Evolutionary conservation across 352 stramenopile genomes (phyloP), one percentile per base, ranked within the genome.

Genomic region (Phytophthora multivora): DNA sequence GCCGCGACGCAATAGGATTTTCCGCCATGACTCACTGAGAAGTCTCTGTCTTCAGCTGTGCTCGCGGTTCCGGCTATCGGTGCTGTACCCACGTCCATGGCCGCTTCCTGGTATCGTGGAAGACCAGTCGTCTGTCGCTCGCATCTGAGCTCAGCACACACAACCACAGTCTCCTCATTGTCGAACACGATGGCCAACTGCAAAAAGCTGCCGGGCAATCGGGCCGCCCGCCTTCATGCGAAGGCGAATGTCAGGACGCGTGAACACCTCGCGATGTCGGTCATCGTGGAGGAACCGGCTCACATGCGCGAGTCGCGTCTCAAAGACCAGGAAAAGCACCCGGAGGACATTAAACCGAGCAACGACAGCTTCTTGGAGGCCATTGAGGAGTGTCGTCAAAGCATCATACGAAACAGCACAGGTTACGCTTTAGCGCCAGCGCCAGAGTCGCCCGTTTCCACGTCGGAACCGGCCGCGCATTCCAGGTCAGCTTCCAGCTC

Each of bases 141-240:
- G 46, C 38, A 46, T 54, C 40, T 25, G 35, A 41, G 15, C 59
- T 61, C 42, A 54, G 48, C 38, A 28, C 39, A 15, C 5, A 23
- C 21, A 28, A n/a, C 18, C 18, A 21, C 23, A 39, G 19, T 9
- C 12, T 30, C 16, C 35, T 18, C 63, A 72, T 64, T 72, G 49
- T 61, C 1, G 19, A 69, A 69, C 54, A 69, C 23, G 47, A 75
- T 75, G 66, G 45, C 61, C 16, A 70, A 69, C 59, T 69, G 51
- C 26, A 71, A 19, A 46, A 77, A 63, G 38, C 41, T 60, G 4
- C 43, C 31, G 26, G 43, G 38, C 35, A 57, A 40, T 28, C 49
- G 25, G 13, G 16, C 39, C 23, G 40, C 58, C 6, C 49, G 60
- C 5, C 50, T 65, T 11, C 53, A 71, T n/a, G 36, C 28, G 4